Percentiles rank a stretch among this genome's conserved stretches.
These are phyloP conservation scores for Pinus albicaulis DNA, from an alignment of 75 land plant genomes.

Conservation along the genomic window DNA sequence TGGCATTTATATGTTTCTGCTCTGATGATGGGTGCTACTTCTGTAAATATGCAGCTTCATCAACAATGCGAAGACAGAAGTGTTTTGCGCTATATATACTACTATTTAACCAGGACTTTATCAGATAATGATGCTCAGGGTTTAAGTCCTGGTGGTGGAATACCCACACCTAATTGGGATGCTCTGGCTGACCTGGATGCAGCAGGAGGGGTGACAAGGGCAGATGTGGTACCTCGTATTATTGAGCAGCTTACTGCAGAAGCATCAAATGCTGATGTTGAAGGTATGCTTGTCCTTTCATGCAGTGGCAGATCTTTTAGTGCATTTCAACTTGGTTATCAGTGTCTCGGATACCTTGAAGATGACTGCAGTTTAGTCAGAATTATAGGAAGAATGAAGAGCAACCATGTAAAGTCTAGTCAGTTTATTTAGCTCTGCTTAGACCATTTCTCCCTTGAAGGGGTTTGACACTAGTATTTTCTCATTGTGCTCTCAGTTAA, in stretches of 20 bases:
- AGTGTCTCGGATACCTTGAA: background rate
- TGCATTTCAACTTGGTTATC: background rate
- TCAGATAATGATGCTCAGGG: conserved; percentile 93
- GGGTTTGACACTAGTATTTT: background rate
- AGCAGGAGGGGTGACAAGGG: conserved; percentile 95
- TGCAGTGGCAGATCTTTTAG: conserved; percentile 1
- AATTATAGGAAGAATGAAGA: background rate
- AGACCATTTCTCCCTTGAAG: background rate
- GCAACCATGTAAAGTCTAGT: background rate
- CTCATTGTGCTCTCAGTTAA: background rate
- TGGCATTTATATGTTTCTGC: background rate
- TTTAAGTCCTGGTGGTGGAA: conserved; percentile 86
- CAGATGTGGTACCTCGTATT: conserved; percentile 94
- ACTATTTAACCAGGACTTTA: conserved; percentile 87
- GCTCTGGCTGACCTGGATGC: conserved; percentile 94
- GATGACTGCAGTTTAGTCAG: background rate
- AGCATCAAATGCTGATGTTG: conserved; percentile 68
- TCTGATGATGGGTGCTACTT: background rate
- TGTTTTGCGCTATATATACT: conserved; percentile 93
- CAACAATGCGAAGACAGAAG: conserved; percentile 93
- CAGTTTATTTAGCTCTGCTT: background rate
- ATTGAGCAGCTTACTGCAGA: conserved; percentile 71
- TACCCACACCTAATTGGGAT: conserved; percentile 99
- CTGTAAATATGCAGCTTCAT: conserved; percentile 65
- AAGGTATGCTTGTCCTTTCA: conserved; percentile 36